Base-by-base conservation (phyloP, 2,329 filamentous ascomycete genomes). In the Setomelanomma holmii region DNA sequence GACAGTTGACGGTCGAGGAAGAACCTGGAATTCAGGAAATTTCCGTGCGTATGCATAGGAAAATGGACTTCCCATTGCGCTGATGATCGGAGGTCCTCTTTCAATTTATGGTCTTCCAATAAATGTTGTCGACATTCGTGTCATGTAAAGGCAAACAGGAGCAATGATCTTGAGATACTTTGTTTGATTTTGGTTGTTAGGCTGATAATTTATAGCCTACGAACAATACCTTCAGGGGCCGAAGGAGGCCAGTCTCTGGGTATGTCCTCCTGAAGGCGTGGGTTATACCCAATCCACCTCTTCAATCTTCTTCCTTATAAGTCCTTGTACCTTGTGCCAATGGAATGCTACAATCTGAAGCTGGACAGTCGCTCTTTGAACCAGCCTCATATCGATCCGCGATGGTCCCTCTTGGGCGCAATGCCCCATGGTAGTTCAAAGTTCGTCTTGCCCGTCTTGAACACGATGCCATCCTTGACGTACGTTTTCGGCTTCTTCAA, bases 311-410 rank as follows among this genome's bases (percentile, higher is more conserved):
- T 33, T 21, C 10, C 14, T 30, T 30, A 14, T 30, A 14, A 30
- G 3, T 30, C 27, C 27, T 30, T 30, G 27, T 2, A 27, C 5
- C 14, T 1, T n/a, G n/a, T n/a, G n/a, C n/a, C n/a, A n/a, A n/a
- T n/a, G 73, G 73, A 2, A 64, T 66, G 1, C 73, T 72, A 34
- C 75, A 66, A 45, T 75, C 75, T 54, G 70, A 60, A 12, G 58
- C 66, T 1, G 68, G 66, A 38, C 27, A 8, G 27, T 14, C 27
- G 27, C 27, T 6, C 27, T 30, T 30, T 30, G 14, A 14, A 3
- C 14, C 5, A 30, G 3, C 10, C 27, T 30, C 27, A 30, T 30
- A 30, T 6, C 5, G 27, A 30, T 10, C 27, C 27, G 14, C 27
- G 27, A 30, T 30, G 27, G 27, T 30, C 27, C 27, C 27, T 8